Percentiles rank a stretch among this genome's conserved stretches.
These are phyloP conservation scores for Nissolia schottii DNA, from an alignment of 306 rosid genomes.

Conservation along the genomic window DNA sequence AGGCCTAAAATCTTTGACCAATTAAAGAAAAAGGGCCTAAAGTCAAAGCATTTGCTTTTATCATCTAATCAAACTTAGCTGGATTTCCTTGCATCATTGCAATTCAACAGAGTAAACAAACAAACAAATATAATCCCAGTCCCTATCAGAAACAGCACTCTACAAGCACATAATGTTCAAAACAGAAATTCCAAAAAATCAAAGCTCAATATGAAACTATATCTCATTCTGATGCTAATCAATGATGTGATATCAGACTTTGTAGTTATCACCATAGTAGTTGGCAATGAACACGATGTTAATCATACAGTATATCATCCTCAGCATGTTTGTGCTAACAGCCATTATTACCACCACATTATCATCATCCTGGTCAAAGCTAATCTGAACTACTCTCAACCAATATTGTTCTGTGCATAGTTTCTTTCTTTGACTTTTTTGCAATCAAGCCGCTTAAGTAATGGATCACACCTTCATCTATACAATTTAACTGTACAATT, in stretches of 20 bases:
- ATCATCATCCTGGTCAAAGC: neutral
- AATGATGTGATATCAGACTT: neutral
- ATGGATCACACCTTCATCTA: neutral
- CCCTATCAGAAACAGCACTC: too few species aligned
- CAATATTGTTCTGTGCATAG: neutral
- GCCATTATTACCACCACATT: neutral
- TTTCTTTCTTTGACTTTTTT: conserved; percentile 2
- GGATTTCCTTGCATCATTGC: neutral
- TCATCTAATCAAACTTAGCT: neutral
- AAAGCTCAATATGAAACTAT: neutral
- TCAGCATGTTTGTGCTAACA: neutral
- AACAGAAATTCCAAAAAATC: too few species aligned
- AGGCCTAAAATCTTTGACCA: too few species aligned
- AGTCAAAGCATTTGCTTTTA: too few species aligned
- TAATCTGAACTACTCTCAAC: neutral
- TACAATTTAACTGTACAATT: neutral
- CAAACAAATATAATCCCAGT: neutral
- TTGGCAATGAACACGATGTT: neutral
- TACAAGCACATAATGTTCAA: too few species aligned
- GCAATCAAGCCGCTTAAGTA: neutral
- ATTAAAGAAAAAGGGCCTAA: too few species aligned
- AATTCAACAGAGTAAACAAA: too few species aligned
- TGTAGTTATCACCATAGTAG: neutral
- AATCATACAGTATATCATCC: neutral
- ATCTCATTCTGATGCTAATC: neutral